Percentiles rank a stretch among this genome's conserved stretches.
phyloP scores from a whole-genome alignment of 768 basidiomycete species.

The Mycena capillaripes region DNA sequence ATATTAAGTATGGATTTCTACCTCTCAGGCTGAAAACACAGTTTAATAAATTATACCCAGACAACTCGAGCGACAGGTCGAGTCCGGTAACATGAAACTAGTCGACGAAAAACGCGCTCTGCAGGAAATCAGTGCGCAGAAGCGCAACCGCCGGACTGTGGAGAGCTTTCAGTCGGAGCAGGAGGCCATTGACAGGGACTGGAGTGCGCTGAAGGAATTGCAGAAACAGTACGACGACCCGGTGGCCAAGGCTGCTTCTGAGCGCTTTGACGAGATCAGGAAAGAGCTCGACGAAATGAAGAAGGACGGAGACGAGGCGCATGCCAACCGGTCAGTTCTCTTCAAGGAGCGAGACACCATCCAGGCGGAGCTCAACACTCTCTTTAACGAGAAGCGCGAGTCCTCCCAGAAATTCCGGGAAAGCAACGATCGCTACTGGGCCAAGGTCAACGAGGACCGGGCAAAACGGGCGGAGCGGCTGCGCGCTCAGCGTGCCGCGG shows the following conservation, averaged over 20 bases:
- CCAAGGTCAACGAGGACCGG: slow-evolving; percentile 90
- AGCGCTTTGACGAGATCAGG: slow-evolving; percentile 86
- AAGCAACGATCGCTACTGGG: slow-evolving; percentile 85
- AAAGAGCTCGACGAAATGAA: slow-evolving; percentile 89
- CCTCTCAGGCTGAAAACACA: slow-evolving; percentile 25
- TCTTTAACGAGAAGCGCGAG: slow-evolving; percentile 85
- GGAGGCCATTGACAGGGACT: slow-evolving; percentile 85
- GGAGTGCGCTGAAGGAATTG: slow-evolving; percentile 80
- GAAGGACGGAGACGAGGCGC: slow-evolving; percentile 88
- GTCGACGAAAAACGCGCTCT: slow-evolving; percentile 97
- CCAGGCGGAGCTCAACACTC: slow-evolving; percentile 75
- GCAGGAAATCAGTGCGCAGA: slow-evolving; percentile 85
- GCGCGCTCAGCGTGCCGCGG: slow-evolving; percentile 81
- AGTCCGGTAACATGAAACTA: slow-evolving; percentile 91
- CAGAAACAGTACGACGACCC: slow-evolving; percentile 92
- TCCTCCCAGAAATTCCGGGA: slow-evolving; percentile 81
- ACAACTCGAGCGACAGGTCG: slow-evolving; percentile 89
- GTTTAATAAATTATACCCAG: slow-evolving; percentile 54
- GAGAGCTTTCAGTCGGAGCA: slow-evolving; percentile 88
- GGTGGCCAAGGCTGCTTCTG: slow-evolving; percentile 82
- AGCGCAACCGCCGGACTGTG: slow-evolving; percentile 79
- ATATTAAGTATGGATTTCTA: slow-evolving; percentile 78
- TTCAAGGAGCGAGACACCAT: slow-evolving; percentile 88
- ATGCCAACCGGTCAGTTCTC: slow-evolving; percentile 84
- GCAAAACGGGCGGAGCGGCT: slow-evolving; percentile 84